phyloP scores from a whole-genome alignment of 129 eudicot genomes.

The Apium graveolens region DNA sequence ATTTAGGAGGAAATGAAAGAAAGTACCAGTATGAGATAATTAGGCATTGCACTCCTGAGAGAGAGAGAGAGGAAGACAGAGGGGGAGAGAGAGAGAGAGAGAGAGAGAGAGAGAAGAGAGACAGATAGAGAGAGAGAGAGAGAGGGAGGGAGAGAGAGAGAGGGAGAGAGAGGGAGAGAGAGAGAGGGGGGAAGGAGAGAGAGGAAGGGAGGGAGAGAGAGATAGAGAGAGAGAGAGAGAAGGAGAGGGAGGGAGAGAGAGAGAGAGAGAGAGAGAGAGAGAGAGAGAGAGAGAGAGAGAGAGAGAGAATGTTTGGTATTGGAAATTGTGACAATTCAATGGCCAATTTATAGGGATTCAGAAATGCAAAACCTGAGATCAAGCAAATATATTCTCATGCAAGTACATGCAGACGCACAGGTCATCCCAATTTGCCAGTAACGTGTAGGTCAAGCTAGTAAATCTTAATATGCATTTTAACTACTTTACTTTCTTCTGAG shows the following conservation, averaged over 20 bases:
- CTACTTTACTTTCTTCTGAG: not conserved
- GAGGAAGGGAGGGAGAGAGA: not conserved
- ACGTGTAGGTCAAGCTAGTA: not conserved
- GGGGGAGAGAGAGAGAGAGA: too few relatives aligned
- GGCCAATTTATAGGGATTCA: not conserved
- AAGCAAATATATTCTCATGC: not conserved
- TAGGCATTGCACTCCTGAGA: not conserved
- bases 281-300: too few relatives aligned
- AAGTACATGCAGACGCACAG: not conserved
- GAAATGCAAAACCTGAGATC: not conserved
- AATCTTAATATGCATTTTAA: not conserved
- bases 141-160: too few relatives aligned
- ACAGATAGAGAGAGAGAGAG: too few relatives aligned
- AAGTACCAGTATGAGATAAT: not conserved
- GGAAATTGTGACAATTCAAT: not conserved
- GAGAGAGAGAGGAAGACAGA: too few relatives aligned
- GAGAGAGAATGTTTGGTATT: not conserved
- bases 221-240: too few relatives aligned
- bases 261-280: too few relatives aligned
- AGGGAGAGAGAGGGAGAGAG: too few relatives aligned
- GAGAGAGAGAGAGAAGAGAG: too few relatives aligned
- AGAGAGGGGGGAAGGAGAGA: not conserved
- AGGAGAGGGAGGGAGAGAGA: too few relatives aligned
- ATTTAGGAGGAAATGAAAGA: not conserved
- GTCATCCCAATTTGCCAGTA: not conserved